These are phyloP conservation scores for Prorocentrum cordatum DNA, from an alignment of 169 alveolate species.

Conservation along the genomic window DNA sequence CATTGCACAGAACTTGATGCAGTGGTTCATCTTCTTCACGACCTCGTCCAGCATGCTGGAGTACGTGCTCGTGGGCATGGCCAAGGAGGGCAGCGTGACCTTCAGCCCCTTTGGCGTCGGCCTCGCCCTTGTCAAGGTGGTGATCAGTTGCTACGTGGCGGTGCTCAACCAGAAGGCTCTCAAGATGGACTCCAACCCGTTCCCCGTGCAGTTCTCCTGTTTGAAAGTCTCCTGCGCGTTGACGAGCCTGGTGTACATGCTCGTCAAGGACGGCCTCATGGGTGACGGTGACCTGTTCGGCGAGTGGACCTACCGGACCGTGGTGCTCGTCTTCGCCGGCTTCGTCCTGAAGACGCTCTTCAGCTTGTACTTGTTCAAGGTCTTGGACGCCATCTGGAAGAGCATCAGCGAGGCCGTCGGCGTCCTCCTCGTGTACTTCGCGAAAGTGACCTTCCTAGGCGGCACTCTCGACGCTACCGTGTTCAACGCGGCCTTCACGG, in stretches of 20 bases:
- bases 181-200: constrained; percentile 30
- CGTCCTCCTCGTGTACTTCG: constrained; percentile 41
- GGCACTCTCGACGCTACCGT: constrained; percentile 22
- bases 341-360: constrained; percentile 57
- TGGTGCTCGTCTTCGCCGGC: constrained; percentile 5
- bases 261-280: constrained; percentile 42
- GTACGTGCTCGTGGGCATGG: constrained; percentile 56
- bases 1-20: constrained; percentile 11
- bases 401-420: constrained; percentile 51
- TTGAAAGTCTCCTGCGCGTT: constrained; percentile 22
- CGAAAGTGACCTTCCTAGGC: constrained; percentile 2
- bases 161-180: neutral
- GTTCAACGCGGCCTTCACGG: constrained; percentile 40
- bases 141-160: constrained; percentile 58
- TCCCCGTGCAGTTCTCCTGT: constrained; percentile 41
- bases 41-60: constrained; percentile 46
- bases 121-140: constrained; percentile 26
- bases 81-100: constrained; percentile 37
- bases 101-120: constrained; percentile 37
- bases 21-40: constrained; percentile 51
- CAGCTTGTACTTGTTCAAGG: constrained; percentile 41
- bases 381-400: constrained; percentile 57
- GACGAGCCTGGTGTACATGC: constrained; percentile 40
- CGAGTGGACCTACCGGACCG: constrained; percentile 56
- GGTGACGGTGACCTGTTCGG: constrained; percentile 28